Percentiles rank a stretch among this genome's conserved stretches.
Conservation (phyloP, 164 flowering plant genomes). For the Dillenia suffruticosa region DNA sequence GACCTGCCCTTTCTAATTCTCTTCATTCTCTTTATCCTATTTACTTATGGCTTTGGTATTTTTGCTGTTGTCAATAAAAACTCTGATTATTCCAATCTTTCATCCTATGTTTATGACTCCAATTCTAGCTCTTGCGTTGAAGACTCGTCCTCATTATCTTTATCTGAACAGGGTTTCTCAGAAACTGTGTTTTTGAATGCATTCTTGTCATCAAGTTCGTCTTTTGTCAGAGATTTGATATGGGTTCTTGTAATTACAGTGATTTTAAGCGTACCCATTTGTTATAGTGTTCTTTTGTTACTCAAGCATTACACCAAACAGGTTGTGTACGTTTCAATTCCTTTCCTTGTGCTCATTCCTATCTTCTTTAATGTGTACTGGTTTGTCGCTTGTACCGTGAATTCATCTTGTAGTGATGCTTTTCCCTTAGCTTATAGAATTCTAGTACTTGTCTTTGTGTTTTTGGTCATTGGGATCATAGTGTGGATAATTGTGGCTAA, state of each 20-base stretch:
- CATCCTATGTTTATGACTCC: conserved; percentile 49
- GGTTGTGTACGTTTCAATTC: conserved; percentile 67
- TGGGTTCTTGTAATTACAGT: conserved; percentile 82
- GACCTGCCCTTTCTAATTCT: conserved; percentile 75
- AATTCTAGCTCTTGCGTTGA: conserved; percentile 54
- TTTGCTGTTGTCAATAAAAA: conserved; percentile 59
- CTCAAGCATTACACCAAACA: conserved; percentile 84
- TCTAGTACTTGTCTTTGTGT: conserved; percentile 58
- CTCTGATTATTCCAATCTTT: conserved; percentile 36
- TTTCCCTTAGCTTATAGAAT: conserved; percentile 72
- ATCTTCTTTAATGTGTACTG: conserved; percentile 71
- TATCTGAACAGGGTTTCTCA: neutral
- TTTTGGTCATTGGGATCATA: conserved; percentile 62
- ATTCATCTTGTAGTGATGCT: conserved; percentile 49
- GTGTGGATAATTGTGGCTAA: conserved; percentile 77
- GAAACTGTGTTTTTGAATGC: neutral
- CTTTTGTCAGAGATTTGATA: conserved; percentile 42
- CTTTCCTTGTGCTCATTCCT: conserved; percentile 65
- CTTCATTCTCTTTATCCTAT: conserved; percentile 52
- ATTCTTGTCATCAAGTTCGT: neutral
- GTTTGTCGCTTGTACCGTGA: conserved; percentile 86
- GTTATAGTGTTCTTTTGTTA: conserved; percentile 41
- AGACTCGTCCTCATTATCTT: neutral
- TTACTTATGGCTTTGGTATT: conserved; percentile 78
- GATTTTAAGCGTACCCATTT: conserved; percentile 60